Conservation (phyloP, 2,329 filamentous ascomycete genomes). For the Ophiocordyceps unilateralis region DNA sequence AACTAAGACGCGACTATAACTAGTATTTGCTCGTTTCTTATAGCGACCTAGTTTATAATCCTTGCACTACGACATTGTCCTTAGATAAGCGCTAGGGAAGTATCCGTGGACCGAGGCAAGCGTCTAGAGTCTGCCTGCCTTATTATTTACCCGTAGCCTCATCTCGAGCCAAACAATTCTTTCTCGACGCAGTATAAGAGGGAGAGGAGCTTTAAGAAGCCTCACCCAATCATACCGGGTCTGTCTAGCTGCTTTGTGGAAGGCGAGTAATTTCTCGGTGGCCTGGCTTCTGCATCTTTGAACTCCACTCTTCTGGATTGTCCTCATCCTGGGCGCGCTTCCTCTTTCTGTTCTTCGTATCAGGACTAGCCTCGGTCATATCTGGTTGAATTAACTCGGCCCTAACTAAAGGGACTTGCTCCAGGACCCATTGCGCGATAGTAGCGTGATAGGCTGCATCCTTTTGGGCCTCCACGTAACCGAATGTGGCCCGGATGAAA, state of each 20-base stretch:
- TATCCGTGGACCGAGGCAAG: not conserved
- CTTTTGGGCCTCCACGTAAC: conserved; percentile 3
- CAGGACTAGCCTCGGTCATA: not conserved
- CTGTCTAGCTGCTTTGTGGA: not conserved
- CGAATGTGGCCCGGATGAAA: conserved; percentile 3
- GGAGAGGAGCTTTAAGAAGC: not conserved
- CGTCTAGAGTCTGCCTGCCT: not conserved
- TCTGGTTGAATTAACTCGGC: conserved; percentile 4
- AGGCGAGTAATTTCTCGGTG: not conserved
- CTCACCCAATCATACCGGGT: not conserved
- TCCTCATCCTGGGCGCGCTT: not conserved
- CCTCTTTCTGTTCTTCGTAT: not conserved
- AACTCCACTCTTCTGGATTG: not conserved
- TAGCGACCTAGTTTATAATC: too few species aligned
- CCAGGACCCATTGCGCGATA: conserved; percentile 10
- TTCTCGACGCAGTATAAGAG: not conserved
- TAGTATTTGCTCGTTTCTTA: too few species aligned
- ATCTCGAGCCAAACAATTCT: not conserved
- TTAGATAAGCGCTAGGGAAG: not conserved
- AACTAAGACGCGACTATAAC: too few species aligned
- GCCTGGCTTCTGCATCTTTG: not conserved
- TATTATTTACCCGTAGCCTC: not conserved
- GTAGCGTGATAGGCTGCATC: conserved; percentile 6
- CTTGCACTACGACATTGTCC: conserved; percentile 1
- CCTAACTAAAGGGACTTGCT: conserved; percentile 10